These are phyloP conservation scores for button mushroom (Agaricus bisporus) DNA, from an alignment of 768 basidiomycete species.

Conservation along the genomic window DNA sequence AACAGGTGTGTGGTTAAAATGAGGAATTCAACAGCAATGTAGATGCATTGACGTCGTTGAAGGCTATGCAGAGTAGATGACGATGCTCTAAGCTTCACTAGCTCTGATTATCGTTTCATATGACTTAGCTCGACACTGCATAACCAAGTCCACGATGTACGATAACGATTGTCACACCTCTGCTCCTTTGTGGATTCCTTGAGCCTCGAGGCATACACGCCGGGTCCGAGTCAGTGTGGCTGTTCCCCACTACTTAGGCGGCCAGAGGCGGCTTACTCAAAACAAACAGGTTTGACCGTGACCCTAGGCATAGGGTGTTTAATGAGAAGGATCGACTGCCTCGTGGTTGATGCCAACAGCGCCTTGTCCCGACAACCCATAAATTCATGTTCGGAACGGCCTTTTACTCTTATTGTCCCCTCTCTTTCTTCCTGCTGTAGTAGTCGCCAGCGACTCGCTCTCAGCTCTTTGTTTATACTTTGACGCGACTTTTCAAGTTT, in stretches of 20 bases:
- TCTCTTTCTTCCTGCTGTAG: not conserved
- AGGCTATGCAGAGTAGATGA: not conserved
- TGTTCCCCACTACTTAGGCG: not conserved
- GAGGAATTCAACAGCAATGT: not conserved
- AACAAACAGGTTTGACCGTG: not conserved
- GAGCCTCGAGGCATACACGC: not conserved
- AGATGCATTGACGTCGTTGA: not conserved
- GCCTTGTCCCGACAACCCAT: not conserved
- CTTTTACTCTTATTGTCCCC: not conserved
- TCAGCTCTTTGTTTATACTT: not conserved
- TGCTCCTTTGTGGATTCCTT: not conserved
- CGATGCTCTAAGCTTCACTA: not conserved
- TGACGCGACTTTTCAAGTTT: not conserved
- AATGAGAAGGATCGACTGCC: not conserved
- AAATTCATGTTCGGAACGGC: not conserved
- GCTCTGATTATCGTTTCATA: not conserved
- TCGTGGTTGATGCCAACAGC: constrained; percentile 7
- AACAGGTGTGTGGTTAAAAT: not conserved
- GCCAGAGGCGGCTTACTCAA: not conserved
- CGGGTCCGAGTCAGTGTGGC: not conserved
- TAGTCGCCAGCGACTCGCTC: not conserved
- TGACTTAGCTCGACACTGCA: not conserved
- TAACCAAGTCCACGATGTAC: not conserved
- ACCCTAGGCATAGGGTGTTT: not conserved
- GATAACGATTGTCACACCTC: not conserved